phyloP scores from a whole-genome alignment of 2,329 filamentous ascomycete species.

The Aspergillus ochraceoroseus region DNA sequence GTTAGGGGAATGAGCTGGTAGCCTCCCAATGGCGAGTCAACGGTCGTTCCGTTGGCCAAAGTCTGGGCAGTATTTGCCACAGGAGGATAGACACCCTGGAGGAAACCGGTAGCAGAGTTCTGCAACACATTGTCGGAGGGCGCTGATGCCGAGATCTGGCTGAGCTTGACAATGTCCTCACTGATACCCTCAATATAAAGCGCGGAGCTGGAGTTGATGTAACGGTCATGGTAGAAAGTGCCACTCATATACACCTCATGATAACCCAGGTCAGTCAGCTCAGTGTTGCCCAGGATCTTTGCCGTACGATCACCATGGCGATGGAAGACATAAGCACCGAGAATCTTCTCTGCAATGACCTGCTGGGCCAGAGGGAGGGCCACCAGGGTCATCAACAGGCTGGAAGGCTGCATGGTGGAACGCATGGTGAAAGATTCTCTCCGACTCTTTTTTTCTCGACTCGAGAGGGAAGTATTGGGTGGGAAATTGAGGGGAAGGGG shows the following conservation, averaged over 20 bases:
- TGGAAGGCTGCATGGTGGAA: constrained; percentile 21
- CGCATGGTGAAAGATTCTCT: constrained; percentile 23
- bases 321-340: constrained; percentile 82
- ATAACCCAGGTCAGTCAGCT: constrained; percentile 75
- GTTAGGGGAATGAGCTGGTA: constrained; percentile 80
- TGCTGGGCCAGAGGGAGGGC: constrained; percentile 25
- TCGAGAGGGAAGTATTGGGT: no score
- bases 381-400: constrained; percentile 27
- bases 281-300: constrained; percentile 66
- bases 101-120: constrained; percentile 71
- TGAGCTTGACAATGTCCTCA: constrained; percentile 59
- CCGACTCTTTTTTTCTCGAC: no score
- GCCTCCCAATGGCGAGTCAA: constrained; percentile 66
- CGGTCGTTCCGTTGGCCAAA: constrained; percentile 64
- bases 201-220: constrained; percentile 59
- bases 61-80: constrained; percentile 55
- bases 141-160: constrained; percentile 67
- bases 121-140: constrained; percentile 74
- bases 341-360: constrained; percentile 57
- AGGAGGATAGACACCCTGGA: constrained; percentile 84
- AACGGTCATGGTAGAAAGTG: constrained; percentile 68
- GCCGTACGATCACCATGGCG: constrained; percentile 85
- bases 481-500: background rate
- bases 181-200: constrained; percentile 63
- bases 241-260: constrained; percentile 68